Evolutionary conservation across 352 stramenopile genomes (phyloP).

Genomic region (Thraustochytrium sp.): DNA sequence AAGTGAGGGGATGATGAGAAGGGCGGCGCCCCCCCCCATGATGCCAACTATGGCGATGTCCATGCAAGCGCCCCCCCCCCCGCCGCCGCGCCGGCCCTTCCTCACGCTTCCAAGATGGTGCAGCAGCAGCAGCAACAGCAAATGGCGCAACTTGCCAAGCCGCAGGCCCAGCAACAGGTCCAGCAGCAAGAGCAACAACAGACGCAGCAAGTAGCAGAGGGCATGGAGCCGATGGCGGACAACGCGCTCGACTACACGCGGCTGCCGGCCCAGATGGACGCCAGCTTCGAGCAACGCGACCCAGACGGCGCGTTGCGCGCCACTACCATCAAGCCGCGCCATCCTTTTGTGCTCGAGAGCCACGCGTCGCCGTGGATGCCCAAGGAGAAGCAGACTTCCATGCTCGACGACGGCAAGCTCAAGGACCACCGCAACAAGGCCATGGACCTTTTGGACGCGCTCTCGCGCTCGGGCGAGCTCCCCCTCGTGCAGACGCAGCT

Average conservation of each 20-base stretch:
- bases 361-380: slow-evolving; percentile 54
- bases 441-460: slow-evolving; percentile 67
- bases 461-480: slow-evolving; percentile 64
- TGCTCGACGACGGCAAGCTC: slow-evolving; percentile 47
- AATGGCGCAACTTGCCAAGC: background rate
- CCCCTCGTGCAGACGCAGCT: slow-evolving; percentile 57
- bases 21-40: no score
- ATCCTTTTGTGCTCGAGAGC: slow-evolving; percentile 51
- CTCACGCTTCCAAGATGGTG: background rate
- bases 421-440: slow-evolving; percentile 59
- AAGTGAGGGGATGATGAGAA: no score
- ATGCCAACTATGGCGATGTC: background rate
- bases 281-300: slow-evolving; percentile 56
- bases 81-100: background rate
- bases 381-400: background rate
- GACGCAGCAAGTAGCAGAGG: background rate
- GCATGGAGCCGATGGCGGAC: background rate
- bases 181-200: background rate
- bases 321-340: slow-evolving; percentile 59
- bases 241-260: slow-evolving; percentile 55
- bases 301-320: slow-evolving; percentile 54
- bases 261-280: slow-evolving; percentile 59
- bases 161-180: background rate
- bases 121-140: background rate
- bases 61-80: background rate